These are phyloP conservation scores for Magnusiomyces suaveolens DNA, from an alignment of 1,139 yeast genomes.

Conservation along the genomic window DNA sequence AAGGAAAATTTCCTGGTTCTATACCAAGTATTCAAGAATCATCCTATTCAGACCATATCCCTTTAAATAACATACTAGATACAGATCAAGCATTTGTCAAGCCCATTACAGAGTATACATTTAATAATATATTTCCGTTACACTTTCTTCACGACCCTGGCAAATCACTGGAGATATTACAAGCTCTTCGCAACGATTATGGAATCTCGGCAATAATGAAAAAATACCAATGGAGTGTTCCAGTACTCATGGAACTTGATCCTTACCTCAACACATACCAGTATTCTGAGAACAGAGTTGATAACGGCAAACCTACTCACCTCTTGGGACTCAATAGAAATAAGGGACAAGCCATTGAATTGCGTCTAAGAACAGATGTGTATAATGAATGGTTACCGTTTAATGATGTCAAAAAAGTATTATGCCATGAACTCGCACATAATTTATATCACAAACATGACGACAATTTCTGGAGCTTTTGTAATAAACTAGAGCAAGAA, in stretches of 20 bases:
- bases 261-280: conserved; percentile 31
- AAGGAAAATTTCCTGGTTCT: background rate
- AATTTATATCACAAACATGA: conserved; percentile 33
- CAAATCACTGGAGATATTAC: conserved; percentile 26
- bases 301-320: conserved; percentile 16
- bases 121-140: conserved; percentile 28
- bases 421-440: conserved; percentile 37
- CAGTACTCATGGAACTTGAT: conserved; percentile 34
- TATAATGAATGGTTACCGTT: conserved; percentile 35
- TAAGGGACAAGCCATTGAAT: conserved; percentile 32
- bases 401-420: conserved; percentile 29
- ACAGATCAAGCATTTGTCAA: too few relatives aligned
- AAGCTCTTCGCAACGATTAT: conserved; percentile 29
- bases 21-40: background rate
- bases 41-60: too few relatives aligned
- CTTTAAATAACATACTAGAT: too few relatives aligned
- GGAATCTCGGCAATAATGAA: conserved; percentile 34
- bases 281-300: conserved; percentile 16
- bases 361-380: conserved; percentile 34
- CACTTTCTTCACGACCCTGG: conserved; percentile 29
- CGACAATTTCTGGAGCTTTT: conserved; percentile 32
- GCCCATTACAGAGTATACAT: conserved; percentile 25
- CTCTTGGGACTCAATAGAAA: conserved; percentile 32
- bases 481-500: conserved; percentile 29
- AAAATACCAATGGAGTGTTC: conserved; percentile 31